Percentiles rank a stretch among this genome's conserved stretches.
phyloP scores from a whole-genome alignment of 305 asterid genomes.

The Stenogyne calaminthoides region DNA sequence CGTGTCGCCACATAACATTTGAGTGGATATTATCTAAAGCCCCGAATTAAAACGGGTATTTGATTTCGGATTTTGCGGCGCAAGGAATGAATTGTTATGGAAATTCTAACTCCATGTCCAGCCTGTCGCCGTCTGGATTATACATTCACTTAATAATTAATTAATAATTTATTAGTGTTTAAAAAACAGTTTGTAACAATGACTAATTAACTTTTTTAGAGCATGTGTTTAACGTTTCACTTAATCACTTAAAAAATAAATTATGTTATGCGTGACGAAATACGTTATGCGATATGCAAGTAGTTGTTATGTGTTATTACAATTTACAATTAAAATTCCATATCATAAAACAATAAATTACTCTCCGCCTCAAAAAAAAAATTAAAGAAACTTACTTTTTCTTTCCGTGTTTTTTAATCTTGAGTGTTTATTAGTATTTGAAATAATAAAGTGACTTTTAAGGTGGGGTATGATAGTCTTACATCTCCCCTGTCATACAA shows the following conservation, averaged over 20 bases:
- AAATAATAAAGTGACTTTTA: no score
- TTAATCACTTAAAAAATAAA: background rate
- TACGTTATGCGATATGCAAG: background rate
- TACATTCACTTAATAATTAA: background rate
- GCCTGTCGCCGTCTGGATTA: conserved; percentile 1
- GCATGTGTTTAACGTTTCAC: background rate
- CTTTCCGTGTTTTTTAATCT: no score
- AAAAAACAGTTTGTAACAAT: background rate
- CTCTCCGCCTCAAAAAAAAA: no score
- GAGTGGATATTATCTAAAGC: conserved; percentile 25
- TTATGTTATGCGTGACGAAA: background rate
- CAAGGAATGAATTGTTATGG: background rate
- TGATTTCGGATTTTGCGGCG: conserved; percentile 24
- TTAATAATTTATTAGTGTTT: background rate
- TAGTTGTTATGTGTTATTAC: background rate
- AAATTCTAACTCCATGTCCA: background rate
- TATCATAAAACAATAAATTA: background rate
- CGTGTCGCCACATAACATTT: conserved; percentile 58
- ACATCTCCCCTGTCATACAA: no score
- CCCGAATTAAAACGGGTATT: conserved; percentile 24
- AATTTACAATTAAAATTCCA: background rate
- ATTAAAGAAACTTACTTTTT: no score
- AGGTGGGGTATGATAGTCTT: no score
- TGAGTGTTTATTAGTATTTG: no score
- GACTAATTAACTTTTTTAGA: background rate